Evolutionary conservation across 306 rosid species (phyloP).

Genomic region (Corylus americana): DNA sequence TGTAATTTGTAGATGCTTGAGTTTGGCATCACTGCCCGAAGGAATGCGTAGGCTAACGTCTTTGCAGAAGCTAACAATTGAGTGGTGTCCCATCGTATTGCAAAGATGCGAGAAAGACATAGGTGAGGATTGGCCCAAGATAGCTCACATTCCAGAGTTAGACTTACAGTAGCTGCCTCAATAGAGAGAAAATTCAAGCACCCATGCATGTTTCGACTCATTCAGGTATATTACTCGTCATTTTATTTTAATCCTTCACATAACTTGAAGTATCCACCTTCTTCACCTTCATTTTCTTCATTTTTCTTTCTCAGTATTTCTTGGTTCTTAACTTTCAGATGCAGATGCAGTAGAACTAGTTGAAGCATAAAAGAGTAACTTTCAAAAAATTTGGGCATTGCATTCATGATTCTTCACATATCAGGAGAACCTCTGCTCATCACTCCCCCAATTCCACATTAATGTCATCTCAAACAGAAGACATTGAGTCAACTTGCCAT

Average conservation of each 20-base stretch:
- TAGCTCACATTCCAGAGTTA: background rate
- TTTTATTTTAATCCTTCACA: background rate
- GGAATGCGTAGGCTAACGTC: background rate
- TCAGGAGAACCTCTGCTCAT: too few relatives aligned
- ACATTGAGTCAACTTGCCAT: constrained; percentile 51
- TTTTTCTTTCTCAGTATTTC: background rate
- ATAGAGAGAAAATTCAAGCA: too few relatives aligned
- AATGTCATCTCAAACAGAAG: background rate
- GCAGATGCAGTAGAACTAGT: background rate
- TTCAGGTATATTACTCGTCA: too few relatives aligned
- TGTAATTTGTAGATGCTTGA: background rate
- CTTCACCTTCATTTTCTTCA: background rate
- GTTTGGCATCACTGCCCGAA: background rate
- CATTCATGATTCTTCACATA: too few relatives aligned
- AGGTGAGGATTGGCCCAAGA: background rate
- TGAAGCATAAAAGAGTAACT: too few relatives aligned
- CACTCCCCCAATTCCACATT: background rate
- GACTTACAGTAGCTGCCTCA: background rate
- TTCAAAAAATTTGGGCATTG: too few relatives aligned
- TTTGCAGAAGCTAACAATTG: rapidly evolving
- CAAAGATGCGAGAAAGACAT: constrained; percentile 5
- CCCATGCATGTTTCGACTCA: too few relatives aligned
- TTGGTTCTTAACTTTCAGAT: background rate
- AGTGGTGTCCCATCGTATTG: background rate
- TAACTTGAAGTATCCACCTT: background rate